Conservation (phyloP, 1,284 basidiomycete genomes). For the Austropuccinia psidii region DNA sequence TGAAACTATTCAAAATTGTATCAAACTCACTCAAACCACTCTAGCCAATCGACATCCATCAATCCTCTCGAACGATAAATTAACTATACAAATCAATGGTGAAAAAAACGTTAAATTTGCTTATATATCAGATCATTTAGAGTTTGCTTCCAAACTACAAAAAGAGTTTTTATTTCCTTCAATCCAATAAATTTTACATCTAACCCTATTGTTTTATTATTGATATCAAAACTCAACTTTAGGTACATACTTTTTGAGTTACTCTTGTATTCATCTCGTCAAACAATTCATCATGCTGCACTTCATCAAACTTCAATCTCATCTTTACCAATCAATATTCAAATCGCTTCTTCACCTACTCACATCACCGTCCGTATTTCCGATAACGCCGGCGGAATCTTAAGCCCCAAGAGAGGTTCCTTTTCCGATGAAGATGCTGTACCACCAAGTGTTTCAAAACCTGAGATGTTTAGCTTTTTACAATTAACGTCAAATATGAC, state of each 20-base stretch:
- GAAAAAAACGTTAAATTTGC: slow-evolving; percentile 65
- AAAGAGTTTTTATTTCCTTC: slow-evolving; percentile 4
- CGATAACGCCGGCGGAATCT: slow-evolving; percentile 60
- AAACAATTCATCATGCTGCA: slow-evolving; percentile 40
- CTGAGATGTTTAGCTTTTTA: slow-evolving; percentile 32
- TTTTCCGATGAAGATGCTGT: slow-evolving; percentile 1
- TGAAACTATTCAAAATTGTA: background rate
- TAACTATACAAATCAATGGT: slow-evolving; percentile 55
- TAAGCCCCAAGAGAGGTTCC: background rate
- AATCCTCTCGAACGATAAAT: background rate
- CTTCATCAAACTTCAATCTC: slow-evolving; percentile 36
- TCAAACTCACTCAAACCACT: slow-evolving; percentile 1
- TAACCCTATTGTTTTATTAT: background rate
- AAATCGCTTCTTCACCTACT: slow-evolving; percentile 63
- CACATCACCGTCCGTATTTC: slow-evolving; percentile 71
- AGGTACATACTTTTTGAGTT: slow-evolving; percentile 55
- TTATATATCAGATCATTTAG: slow-evolving; percentile 80
- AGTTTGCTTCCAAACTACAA: slow-evolving; percentile 11
- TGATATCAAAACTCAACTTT: background rate
- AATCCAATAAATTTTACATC: background rate
- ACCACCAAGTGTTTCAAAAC: slow-evolving; percentile 9
- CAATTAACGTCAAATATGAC: slow-evolving; percentile 54
- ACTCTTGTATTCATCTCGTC: slow-evolving; percentile 61
- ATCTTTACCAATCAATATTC: slow-evolving; percentile 60
- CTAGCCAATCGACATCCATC: background rate